Evolutionary conservation across 2,329 filamentous ascomycete species (phyloP), one percentile per base, ranked within the genome.

Genomic region (Dothiorella sarmentorum): DNA sequence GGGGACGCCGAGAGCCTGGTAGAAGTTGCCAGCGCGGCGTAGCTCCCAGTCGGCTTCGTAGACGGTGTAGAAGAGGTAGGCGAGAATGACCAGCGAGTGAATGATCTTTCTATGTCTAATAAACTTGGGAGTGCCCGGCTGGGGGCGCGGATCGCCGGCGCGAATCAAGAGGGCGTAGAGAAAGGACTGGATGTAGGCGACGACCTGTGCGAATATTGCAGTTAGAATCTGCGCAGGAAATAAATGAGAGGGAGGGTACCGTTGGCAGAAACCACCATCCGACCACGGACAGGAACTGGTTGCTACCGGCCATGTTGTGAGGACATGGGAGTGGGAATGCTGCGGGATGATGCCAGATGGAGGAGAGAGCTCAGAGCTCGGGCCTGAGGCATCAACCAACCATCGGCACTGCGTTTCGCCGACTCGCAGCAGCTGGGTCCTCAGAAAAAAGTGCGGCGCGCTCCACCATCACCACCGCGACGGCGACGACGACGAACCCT

Each of bases 111-210:
- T 87, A 77, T 97, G 90, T 59, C 82, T 80, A 63, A 82, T 79
- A 71, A 84, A 90, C 64, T 85, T 85, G 2, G 85, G 80, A n/a
- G 82, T 80, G 72, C 89, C 84, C 33, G 88, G 84, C 64, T 76
- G 60, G 76, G 83, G 93, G 61, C 88, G 89, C 13, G 89, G 89
- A 62, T 91, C 86, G 69, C 94, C 94, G 45, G 91, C 94, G 64
- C 92, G 91, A 71, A 96, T 93, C 58, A 90, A 89, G 65, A 97
- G 76, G 67, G 87, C 82, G 77, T 97, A 99, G 77, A 91, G 94
- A 65, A 95, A 79, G 62, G 82, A 82, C 72, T 97, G 93, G 5
- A 88, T 72, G 78, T 87, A 89, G 63, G 84, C 84, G 49, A 86
- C 88, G 66, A 93, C 84, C 90, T 95, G 43, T 18, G 26, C 18